These are phyloP conservation scores for Cydonia oblonga DNA, from an alignment of 331 rosid species.

Conservation along the genomic window DNA sequence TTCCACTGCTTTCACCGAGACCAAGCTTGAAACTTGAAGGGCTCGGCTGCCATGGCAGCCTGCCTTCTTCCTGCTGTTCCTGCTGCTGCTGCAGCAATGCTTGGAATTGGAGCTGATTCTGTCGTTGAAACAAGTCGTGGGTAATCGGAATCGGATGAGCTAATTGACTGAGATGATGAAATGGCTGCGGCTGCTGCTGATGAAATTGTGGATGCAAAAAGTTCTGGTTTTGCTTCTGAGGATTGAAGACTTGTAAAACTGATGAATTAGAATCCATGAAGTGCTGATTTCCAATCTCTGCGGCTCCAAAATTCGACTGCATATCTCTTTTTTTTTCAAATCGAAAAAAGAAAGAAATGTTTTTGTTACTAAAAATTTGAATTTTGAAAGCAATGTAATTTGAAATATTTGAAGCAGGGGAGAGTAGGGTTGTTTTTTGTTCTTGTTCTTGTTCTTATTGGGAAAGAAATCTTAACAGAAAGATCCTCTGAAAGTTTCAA, in stretches of 20 bases:
- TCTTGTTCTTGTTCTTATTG: neutral
- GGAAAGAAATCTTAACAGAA: neutral
- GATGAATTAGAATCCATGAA: slow-evolving; percentile 2
- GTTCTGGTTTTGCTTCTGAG: slow-evolving; percentile 8
- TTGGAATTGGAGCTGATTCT: slow-evolving; percentile 1
- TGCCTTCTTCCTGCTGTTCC: neutral
- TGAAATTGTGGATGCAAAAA: neutral
- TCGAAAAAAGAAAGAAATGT: neutral
- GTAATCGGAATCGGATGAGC: slow-evolving; percentile 1
- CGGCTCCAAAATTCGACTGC: slow-evolving; percentile 11
- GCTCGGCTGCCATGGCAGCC: neutral
- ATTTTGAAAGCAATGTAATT: neutral
- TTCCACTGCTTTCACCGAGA: slow-evolving; percentile 2
- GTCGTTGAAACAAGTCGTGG: slow-evolving; percentile 9
- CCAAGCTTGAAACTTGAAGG: slow-evolving; percentile 19
- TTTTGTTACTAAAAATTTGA: neutral
- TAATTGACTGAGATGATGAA: neutral
- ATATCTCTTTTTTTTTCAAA: neutral
- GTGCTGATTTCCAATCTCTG: neutral
- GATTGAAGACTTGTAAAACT: neutral
- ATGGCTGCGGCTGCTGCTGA: neutral
- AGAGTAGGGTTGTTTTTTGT: neutral
- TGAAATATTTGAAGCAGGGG: neutral
- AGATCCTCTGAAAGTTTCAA: neutral
- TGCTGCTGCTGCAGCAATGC: slow-evolving; percentile 1